Conservation (phyloP, 2,329 filamentous ascomycete species). For the Phialophora tarda region DNA sequence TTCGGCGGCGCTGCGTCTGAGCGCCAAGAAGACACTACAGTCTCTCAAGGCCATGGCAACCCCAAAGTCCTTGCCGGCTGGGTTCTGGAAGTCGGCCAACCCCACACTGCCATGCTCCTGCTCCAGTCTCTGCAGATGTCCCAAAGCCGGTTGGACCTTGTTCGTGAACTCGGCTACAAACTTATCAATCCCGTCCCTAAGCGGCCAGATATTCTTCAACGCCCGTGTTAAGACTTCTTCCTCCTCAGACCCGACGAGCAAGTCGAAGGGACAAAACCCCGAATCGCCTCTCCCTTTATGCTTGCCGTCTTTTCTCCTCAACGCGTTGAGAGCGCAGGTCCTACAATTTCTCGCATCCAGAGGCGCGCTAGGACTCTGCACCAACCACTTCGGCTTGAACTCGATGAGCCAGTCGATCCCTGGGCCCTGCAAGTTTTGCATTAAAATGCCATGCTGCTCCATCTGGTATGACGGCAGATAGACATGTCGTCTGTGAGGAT, state of each 20-base stretch:
- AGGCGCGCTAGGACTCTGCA: conserved; percentile 75
- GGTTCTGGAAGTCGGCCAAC: conserved; percentile 38
- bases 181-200: conserved; percentile 43
- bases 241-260: conserved; percentile 53
- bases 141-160: conserved; percentile 46
- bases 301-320: conserved; percentile 47
- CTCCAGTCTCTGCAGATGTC: conserved; percentile 40
- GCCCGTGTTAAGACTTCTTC: conserved; percentile 45
- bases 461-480: conserved; percentile 59
- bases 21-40: conserved; percentile 68
- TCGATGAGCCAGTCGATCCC: conserved; percentile 58
- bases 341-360: conserved; percentile 68
- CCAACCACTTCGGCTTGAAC: conserved; percentile 85
- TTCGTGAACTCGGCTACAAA: conserved; percentile 41
- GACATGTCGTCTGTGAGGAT: conserved; percentile 56
- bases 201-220: conserved; percentile 42
- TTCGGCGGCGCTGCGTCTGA: conserved; percentile 30
- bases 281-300: conserved; percentile 37
- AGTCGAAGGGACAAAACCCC: conserved; percentile 69
- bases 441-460: conserved; percentile 68
- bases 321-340: conserved; percentile 69
- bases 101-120: conserved; percentile 40
- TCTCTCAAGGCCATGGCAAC: conserved; percentile 82
- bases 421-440: conserved; percentile 71
- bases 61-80: conserved; percentile 56